Evolutionary conservation across 352 stramenopile species (phyloP).

Genomic region (Globisporangium viniferum): DNA sequence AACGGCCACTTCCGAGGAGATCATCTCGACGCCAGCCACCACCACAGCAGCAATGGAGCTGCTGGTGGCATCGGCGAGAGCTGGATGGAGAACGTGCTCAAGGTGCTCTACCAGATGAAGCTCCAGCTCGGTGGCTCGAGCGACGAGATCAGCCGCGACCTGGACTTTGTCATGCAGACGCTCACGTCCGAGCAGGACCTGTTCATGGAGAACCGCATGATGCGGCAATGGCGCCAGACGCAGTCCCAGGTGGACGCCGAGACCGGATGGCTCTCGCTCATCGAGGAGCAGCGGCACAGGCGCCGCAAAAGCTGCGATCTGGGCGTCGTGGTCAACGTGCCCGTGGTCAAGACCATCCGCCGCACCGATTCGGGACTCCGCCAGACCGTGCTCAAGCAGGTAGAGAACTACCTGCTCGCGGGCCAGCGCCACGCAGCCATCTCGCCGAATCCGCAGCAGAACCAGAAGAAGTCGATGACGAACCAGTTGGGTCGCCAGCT

Average conservation of each 20-base stretch:
- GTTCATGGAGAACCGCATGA: slow-evolving; percentile 32
- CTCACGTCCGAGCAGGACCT: slow-evolving; percentile 64
- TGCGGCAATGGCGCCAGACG: slow-evolving; percentile 15
- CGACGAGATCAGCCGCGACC: slow-evolving; percentile 36
- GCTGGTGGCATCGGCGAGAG: slow-evolving; percentile 42
- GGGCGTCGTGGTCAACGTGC: slow-evolving; percentile 9
- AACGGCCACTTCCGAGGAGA: not conserved
- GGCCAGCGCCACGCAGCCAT: slow-evolving; percentile 7
- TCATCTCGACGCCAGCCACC: not conserved
- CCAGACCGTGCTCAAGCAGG: slow-evolving; percentile 47
- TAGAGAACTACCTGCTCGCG: slow-evolving; percentile 43
- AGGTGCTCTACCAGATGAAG: slow-evolving; percentile 48
- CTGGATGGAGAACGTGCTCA: slow-evolving; percentile 73
- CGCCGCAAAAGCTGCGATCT: slow-evolving; percentile 34
- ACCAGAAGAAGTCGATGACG: slow-evolving; percentile 1
- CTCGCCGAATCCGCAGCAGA: not conserved
- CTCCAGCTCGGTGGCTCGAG: slow-evolving; percentile 27
- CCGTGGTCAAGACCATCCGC: slow-evolving; percentile 33
- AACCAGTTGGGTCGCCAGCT: not conserved
- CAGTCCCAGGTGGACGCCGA: slow-evolving; percentile 22
- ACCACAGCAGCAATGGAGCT: slow-evolving; percentile 3
- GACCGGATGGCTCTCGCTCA: slow-evolving; percentile 43
- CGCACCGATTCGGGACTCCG: slow-evolving; percentile 46
- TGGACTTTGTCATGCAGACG: slow-evolving; percentile 71
- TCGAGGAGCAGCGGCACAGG: slow-evolving; percentile 48